These are phyloP conservation scores for Domatiomyces catenatus DNA, from an alignment of 2,329 filamentous ascomycete species.

Conservation along the genomic window DNA sequence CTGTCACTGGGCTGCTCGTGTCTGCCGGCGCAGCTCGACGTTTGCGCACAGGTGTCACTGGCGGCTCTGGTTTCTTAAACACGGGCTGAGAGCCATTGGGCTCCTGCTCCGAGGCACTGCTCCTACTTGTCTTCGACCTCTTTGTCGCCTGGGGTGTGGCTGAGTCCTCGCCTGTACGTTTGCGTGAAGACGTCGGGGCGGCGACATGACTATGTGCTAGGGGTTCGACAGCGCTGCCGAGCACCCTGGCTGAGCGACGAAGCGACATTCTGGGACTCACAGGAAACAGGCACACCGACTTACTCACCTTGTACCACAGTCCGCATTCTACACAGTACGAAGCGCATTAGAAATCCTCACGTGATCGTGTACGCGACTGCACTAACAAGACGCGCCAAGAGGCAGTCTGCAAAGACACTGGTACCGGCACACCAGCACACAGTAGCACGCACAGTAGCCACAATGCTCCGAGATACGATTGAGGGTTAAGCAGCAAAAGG, in stretches of 20 bases:
- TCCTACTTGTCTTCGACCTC: constrained; percentile 2
- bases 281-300: constrained; percentile 6
- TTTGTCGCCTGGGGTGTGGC: constrained; percentile 8
- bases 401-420: too few species aligned
- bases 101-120: neutral
- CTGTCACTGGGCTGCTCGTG: constrained; percentile 8
- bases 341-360: neutral
- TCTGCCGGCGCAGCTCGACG: constrained; percentile 18
- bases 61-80: constrained; percentile 11
- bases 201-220: neutral
- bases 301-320: neutral
- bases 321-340: neutral
- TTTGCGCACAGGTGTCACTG: constrained; percentile 19
- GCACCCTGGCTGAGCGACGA: constrained; percentile 11
- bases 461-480: neutral
- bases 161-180: constrained; percentile 5
- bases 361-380: neutral
- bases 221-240: neutral
- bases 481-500: neutral
- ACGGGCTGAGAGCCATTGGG: constrained; percentile 5
- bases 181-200: constrained; percentile 10
- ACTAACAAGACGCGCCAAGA: neutral
- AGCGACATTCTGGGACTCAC: constrained; percentile 8
- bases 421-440: too few species aligned
- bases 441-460: neutral